These are phyloP conservation scores for Trypanosoma mega DNA, from an alignment of 208 protist genomes.

Conservation along the genomic window DNA sequence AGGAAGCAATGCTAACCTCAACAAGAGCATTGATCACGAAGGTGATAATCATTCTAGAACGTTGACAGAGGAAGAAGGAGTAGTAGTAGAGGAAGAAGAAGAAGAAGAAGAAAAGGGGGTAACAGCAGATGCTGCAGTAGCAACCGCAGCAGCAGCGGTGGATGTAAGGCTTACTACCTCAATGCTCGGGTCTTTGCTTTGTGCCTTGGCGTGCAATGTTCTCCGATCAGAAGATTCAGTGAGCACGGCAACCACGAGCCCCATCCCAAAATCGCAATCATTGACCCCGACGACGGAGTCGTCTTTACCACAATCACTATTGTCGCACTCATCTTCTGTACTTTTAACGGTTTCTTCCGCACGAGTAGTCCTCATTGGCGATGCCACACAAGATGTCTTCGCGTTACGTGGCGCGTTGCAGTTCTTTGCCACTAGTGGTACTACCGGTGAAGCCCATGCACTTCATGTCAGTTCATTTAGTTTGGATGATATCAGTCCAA, in stretches of 20 bases:
- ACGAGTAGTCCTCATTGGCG: conserved; percentile 18
- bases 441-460: not conserved
- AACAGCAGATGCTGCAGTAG: too few relatives aligned
- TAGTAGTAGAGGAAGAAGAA: too few relatives aligned
- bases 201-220: conserved; percentile 1
- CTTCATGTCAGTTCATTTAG: conserved; percentile 10
- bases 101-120: not conserved
- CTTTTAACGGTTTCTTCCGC: conserved; percentile 16
- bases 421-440: conserved; percentile 10
- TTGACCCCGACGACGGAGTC: not conserved
- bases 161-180: conserved; percentile 10
- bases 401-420: conserved; percentile 10
- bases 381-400: conserved; percentile 14
- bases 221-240: not conserved
- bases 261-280: not conserved
- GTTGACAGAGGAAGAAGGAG: too few relatives aligned
- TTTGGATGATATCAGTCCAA: conserved; percentile 21
- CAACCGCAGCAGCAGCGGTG: conserved; percentile 7
- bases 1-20: too few relatives aligned
- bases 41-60: too few relatives aligned
- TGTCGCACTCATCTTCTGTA: too few relatives aligned
- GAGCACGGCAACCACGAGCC: too few relatives aligned
- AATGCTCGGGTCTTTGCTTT: conserved; percentile 1
- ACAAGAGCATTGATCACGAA: too few relatives aligned
- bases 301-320: too few relatives aligned